These are phyloP conservation scores for Pseudogymnoascus sp. DNA, from an alignment of 2,329 filamentous ascomycete genomes.

Conservation along the genomic window DNA sequence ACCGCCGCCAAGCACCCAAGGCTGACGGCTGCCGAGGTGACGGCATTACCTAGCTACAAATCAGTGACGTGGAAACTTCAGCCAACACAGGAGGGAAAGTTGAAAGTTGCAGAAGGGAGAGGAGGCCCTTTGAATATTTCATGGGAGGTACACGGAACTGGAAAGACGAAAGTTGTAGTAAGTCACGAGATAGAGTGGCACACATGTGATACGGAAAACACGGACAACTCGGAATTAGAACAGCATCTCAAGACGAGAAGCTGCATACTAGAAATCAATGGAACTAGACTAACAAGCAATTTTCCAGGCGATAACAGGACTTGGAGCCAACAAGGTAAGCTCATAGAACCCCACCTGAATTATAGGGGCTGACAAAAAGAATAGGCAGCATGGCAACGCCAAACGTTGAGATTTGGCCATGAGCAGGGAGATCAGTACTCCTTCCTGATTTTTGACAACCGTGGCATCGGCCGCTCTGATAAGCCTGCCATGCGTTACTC, in stretches of 20 bases:
- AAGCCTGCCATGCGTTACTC: conserved; percentile 71
- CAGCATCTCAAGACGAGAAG: background rate
- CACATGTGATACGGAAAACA: background rate
- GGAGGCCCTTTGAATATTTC: conserved; percentile 68
- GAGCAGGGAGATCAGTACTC: conserved; percentile 57
- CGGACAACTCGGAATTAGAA: background rate
- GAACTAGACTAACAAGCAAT: background rate
- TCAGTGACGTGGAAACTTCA: conserved; percentile 61
- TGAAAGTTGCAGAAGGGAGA: conserved; percentile 57
- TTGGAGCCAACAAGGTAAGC: conserved; percentile 52
- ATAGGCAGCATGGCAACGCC: conserved; percentile 66
- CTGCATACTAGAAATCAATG: background rate
- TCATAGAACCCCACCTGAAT: conserved; percentile 5
- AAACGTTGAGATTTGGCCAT: conserved; percentile 76
- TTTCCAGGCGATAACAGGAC: conserved; percentile 67
- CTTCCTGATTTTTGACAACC: conserved; percentile 71
- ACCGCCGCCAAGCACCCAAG: conserved; percentile 13
- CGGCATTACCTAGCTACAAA: conserved; percentile 56
- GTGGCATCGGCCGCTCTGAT: conserved; percentile 72
- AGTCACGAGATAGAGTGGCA: conserved; percentile 29
- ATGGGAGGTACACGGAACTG: conserved; percentile 73
- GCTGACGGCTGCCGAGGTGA: conserved; percentile 46
- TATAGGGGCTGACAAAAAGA: conserved; percentile 28
- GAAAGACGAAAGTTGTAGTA: conserved; percentile 64
- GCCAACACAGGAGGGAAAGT: conserved; percentile 51